These are phyloP conservation scores for Camelina neglecta DNA, from an alignment of 345 rosid genomes.

Conservation along the genomic window DNA sequence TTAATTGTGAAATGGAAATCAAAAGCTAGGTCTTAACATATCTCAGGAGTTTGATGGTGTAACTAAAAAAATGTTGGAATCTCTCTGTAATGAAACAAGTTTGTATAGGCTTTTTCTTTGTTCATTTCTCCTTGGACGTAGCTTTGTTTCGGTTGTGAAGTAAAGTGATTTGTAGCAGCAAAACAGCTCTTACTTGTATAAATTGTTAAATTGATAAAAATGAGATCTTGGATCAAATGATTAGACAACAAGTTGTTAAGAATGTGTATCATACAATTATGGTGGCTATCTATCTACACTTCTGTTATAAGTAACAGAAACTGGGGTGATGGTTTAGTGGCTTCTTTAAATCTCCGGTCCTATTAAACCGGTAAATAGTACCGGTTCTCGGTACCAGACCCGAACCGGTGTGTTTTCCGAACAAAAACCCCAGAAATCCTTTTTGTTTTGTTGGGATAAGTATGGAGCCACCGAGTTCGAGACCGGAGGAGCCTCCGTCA, in stretches of 20 bases:
- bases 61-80: slow-evolving; percentile 11
- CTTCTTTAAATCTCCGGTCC: background rate
- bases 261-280: no score
- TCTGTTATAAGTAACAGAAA: no score
- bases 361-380: background rate
- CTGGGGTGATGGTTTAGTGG: background rate
- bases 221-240: background rate
- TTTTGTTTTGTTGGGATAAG: background rate
- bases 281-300: no score
- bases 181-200: background rate
- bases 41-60: slow-evolving; percentile 6
- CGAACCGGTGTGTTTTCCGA: background rate
- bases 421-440: background rate
- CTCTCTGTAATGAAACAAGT: background rate
- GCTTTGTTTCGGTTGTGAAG: background rate
- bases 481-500: slow-evolving; percentile 58
- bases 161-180: no score
- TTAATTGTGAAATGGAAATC: slow-evolving; percentile 2
- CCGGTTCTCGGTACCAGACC: background rate
- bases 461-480: slow-evolving; percentile 43
- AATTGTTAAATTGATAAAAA: background rate
- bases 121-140: background rate
- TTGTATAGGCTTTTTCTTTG: background rate
- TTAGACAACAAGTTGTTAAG: no score
- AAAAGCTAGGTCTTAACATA: slow-evolving; percentile 11